These are phyloP conservation scores for Fragaria nilgerrensis DNA, from an alignment of 306 rosid genomes.

Conservation along the genomic window DNA sequence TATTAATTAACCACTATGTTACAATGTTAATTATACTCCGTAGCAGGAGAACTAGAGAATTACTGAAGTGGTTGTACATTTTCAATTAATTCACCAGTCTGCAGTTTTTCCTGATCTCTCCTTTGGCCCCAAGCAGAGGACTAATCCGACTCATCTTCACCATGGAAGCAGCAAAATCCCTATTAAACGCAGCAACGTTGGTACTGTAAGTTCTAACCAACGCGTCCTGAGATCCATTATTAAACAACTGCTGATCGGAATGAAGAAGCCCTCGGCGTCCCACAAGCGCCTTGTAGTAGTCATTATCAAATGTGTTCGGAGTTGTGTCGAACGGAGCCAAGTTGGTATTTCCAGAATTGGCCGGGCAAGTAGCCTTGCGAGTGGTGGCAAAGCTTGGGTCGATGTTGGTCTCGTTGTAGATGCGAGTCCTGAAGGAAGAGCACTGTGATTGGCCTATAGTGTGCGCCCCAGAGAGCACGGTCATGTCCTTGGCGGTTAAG, in stretches of 20 bases:
- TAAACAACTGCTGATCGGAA: slow-evolving; percentile 78
- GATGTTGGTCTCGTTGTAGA: slow-evolving; percentile 71
- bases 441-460: slow-evolving; percentile 60
- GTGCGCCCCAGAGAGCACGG: slow-evolving; percentile 73
- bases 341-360: slow-evolving; percentile 47
- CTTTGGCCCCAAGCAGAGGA: slow-evolving; percentile 61
- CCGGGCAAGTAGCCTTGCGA: slow-evolving; percentile 45
- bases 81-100: slow-evolving; percentile 39
- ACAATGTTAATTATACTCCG: not conserved
- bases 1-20: not conserved
- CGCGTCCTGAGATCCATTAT: slow-evolving; percentile 51
- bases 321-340: slow-evolving; percentile 61
- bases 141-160: slow-evolving; percentile 53
- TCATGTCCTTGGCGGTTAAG: slow-evolving; percentile 45
- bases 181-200: slow-evolving; percentile 26
- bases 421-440: slow-evolving; percentile 43
- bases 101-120: slow-evolving; percentile 69
- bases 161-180: slow-evolving; percentile 73
- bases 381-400: slow-evolving; percentile 45
- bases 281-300: slow-evolving; percentile 47
- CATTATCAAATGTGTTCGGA: slow-evolving; percentile 46
- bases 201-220: slow-evolving; percentile 52
- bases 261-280: slow-evolving; percentile 57
- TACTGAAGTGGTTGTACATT: not conserved
- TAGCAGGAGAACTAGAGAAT: not conserved